A percentile compares a stretch with the other conserved stretches of the same genome.
Evolutionary conservation across 208 protist genomes (phyloP).

Genomic region (Crithidia fasciculata): DNA sequence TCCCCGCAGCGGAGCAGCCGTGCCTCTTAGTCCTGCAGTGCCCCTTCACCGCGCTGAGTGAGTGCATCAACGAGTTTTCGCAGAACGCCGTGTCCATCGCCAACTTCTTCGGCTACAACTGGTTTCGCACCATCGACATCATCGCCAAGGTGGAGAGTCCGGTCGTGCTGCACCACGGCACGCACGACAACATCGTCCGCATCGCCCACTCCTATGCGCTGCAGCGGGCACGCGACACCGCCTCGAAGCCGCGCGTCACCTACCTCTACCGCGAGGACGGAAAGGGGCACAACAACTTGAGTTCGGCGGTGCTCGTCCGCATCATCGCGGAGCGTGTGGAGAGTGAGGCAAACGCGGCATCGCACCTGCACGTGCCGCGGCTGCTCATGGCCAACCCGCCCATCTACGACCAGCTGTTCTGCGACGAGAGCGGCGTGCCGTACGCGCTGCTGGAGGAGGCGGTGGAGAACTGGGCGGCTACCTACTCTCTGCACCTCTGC

Average conservation of each 20-base stretch:
- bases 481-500: constrained; percentile 32
- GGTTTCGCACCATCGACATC: constrained; percentile 83
- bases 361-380: constrained; percentile 28
- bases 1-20: constrained; percentile 45
- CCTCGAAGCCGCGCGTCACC: constrained; percentile 49
- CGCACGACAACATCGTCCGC: constrained; percentile 70
- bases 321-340: constrained; percentile 63
- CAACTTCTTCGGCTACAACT: constrained; percentile 79
- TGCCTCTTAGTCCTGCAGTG: constrained; percentile 75
- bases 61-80: constrained; percentile 77
- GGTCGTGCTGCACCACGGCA: constrained; percentile 87
- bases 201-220: constrained; percentile 71
- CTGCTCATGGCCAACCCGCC: constrained; percentile 53
- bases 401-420: constrained; percentile 66
- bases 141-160: constrained; percentile 78
- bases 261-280: constrained; percentile 70
- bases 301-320: constrained; percentile 38
- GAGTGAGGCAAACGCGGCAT: constrained; percentile 22
- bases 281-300: constrained; percentile 84
- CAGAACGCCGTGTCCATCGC: constrained; percentile 66
- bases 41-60: constrained; percentile 77
- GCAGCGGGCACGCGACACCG: constrained; percentile 50
- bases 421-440: constrained; percentile 24
- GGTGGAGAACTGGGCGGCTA: constrained; percentile 19
- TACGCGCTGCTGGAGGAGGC: constrained; percentile 34